Percentiles rank a stretch among this genome's conserved stretches.
phyloP scores from a whole-genome alignment of 768 basidiomycete genomes.

The Lyophyllum atratum region DNA sequence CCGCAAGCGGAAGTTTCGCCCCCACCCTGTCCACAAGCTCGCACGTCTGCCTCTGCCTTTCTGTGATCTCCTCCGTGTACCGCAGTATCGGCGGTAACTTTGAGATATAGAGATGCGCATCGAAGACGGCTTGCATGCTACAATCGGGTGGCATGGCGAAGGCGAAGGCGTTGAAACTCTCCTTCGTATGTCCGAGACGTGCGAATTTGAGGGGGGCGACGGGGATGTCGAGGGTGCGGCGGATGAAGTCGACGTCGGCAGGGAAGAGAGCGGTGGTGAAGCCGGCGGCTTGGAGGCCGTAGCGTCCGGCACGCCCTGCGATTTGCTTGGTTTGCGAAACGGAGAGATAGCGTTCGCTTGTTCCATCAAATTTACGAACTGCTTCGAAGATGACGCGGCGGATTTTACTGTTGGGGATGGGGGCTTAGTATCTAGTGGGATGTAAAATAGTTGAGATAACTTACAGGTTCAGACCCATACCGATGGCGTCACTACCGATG shows the following conservation, averaged over 20 bases:
- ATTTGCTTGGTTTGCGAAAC: constrained; percentile 90
- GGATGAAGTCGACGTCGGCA: constrained; percentile 63
- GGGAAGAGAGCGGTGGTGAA: constrained; percentile 71
- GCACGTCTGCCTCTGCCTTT: constrained; percentile 28
- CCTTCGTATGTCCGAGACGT: constrained; percentile 34
- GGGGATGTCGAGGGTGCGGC: constrained; percentile 52
- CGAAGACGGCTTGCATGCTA: constrained; percentile 42
- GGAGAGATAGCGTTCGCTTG: constrained; percentile 46
- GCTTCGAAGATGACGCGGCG: constrained; percentile 43
- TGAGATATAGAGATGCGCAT: constrained; percentile 52
- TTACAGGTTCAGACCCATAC: constrained; percentile 97
- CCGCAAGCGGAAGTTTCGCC: constrained; percentile 40
- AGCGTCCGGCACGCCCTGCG: constrained; percentile 91
- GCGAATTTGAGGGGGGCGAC: constrained; percentile 55
- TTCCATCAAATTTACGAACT: constrained; percentile 67
- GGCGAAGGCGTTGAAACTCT: constrained; percentile 20
- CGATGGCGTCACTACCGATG: constrained; percentile 92
- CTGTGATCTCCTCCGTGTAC: constrained; percentile 20
- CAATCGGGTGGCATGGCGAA: constrained; percentile 45
- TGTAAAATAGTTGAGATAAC: neutral
- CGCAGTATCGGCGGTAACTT: constrained; percentile 45
- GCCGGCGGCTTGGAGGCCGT: constrained; percentile 66
- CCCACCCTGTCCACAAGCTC: constrained; percentile 44
- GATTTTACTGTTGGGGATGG: constrained; percentile 68
- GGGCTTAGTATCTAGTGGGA: neutral